Base-by-base conservation (phyloP, 2,329 filamentous ascomycete species). In the Fusarium circinatum region DNA sequence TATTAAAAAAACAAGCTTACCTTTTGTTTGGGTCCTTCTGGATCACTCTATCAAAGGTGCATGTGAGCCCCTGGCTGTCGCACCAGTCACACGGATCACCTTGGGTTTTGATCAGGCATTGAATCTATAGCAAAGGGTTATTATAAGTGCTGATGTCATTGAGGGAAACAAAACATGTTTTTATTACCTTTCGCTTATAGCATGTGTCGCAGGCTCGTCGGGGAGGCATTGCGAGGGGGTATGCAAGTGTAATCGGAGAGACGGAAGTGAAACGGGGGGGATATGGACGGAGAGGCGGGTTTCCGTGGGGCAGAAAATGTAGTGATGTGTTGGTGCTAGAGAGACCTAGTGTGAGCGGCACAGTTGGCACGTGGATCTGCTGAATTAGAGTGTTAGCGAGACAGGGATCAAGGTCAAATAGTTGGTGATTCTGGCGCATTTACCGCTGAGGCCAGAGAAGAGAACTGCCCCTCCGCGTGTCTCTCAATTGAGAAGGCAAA, bases 41-140 rank as follows among this genome's bases (percentile, higher is more conserved):
- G 44, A 65, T 54, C 41, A 74, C 68, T 59, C 75, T 65, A n/a
- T 76, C 68, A 56, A 77, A 77, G 11, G 75, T 77, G 39, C 75
- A 77, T 12, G 68, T 48, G 24, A 76, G 49, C 45, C 60, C 62
- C 26, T 77, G 75, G 28, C 71, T 74, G 38, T 62, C 65, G 20
- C 75, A 77, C 75, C 75, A 77, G 56, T 77, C 72, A 45, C 75
- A 77, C 15, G 75, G 63, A 45, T 62, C 67, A 24, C 63, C 58
- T 5, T 56, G 66, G 8, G 62, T 70, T 15, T 69, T 63, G 45
- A 76, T 72, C 34, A 69, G 56, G 41, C 75, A 77, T 69, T 77
- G 75, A 36, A 77, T 77, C 75, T 77, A 55, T 55, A 44, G 34
- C 18, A 14, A 24, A 41, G 24, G 10, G 20, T 65, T 44, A 45